Evolutionary conservation across 768 basidiomycete genomes (phyloP).

Genomic region (Leucosporidium creatinivorum): DNA sequence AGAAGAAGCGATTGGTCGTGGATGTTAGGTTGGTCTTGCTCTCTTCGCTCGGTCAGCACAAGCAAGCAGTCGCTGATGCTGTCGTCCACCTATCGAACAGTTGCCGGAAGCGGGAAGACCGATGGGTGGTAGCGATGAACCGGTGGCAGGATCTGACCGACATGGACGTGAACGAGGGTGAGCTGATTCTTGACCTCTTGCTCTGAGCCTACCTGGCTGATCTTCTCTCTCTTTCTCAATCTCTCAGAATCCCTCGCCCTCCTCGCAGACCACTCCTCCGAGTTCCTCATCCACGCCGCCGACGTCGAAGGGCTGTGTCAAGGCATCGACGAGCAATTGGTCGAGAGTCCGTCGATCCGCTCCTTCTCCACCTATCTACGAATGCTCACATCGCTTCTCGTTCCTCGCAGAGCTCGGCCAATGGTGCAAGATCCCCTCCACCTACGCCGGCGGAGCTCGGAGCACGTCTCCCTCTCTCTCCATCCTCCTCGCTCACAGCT

Average conservation of each 20-base stretch:
- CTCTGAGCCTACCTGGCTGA: too few relatives aligned
- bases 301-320: constrained; percentile 96
- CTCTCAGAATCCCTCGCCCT: constrained; percentile 64
- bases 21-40: constrained; percentile 69
- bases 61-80: background rate
- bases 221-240: too few relatives aligned
- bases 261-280: constrained; percentile 76
- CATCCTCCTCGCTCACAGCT: background rate
- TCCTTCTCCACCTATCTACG: background rate
- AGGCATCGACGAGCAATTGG: constrained; percentile 87
- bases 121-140: constrained; percentile 96
- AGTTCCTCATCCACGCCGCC: constrained; percentile 94
- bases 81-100: constrained; percentile 44
- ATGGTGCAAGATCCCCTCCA: constrained; percentile 85
- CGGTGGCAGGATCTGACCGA: constrained; percentile 97
- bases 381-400: background rate
- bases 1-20: constrained; percentile 81
- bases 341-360: constrained; percentile 53
- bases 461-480: constrained; percentile 46
- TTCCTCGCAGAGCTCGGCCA: constrained; percentile 63
- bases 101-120: constrained; percentile 66
- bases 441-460: constrained; percentile 94
- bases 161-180: constrained; percentile 80
- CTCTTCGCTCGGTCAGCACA: background rate
- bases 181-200: too few relatives aligned